These are phyloP conservation scores for Cryptosporidium parvum DNA, from an alignment of 169 alveolate genomes.

Conservation along the genomic window DNA sequence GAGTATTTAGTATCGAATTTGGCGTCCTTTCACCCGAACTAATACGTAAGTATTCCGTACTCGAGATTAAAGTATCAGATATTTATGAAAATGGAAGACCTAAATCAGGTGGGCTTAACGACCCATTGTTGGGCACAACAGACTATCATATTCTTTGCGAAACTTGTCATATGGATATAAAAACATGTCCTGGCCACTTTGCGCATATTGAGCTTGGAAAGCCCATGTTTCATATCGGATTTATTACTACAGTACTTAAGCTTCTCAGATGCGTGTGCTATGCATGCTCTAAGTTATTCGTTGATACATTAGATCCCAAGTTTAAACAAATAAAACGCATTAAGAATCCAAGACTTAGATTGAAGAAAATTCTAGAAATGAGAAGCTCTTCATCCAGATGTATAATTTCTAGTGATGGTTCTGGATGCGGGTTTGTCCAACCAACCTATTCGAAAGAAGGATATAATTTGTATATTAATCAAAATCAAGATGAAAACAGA, in stretches of 20 bases:
- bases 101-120: constrained; percentile 93
- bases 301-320: constrained; percentile 88
- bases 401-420: constrained; percentile 76
- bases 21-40: constrained; percentile 90
- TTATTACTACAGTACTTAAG: constrained; percentile 90
- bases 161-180: constrained; percentile 95
- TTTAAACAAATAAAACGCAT: constrained; percentile 80
- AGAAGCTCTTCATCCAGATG: constrained; percentile 51
- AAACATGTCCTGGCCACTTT: constrained; percentile 99
- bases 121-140: constrained; percentile 97
- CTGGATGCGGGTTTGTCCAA: constrained; percentile 92
- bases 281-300: constrained; percentile 92
- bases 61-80: constrained; percentile 90
- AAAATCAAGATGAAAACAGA: constrained; percentile 82
- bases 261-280: constrained; percentile 96
- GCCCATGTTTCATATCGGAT: constrained; percentile 96
- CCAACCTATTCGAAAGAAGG: constrained; percentile 91
- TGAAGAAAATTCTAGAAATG: constrained; percentile 76
- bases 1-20: constrained; percentile 86
- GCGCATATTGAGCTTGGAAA: constrained; percentile 96
- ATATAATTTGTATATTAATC: constrained; percentile 86
- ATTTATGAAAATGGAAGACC: constrained; percentile 92
- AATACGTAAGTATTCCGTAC: constrained; percentile 88
- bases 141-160: constrained; percentile 92
- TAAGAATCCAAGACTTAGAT: constrained; percentile 84